phyloP scores from a whole-genome alignment of 768 basidiomycete genomes.

The Dictyophora rubrovolvata region DNA sequence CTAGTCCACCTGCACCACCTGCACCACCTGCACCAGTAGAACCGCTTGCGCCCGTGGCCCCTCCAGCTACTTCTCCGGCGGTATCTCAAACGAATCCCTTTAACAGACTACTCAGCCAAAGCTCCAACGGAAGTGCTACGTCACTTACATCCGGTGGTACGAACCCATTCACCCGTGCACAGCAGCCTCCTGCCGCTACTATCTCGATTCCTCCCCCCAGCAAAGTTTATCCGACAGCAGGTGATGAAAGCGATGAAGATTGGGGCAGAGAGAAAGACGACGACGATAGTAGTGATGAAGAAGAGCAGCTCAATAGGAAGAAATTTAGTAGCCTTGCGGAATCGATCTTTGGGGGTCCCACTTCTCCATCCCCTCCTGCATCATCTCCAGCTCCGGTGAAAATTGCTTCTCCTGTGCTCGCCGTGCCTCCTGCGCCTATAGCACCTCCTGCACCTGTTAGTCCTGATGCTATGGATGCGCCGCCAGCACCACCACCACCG shows the following conservation, averaged over 20 bases:
- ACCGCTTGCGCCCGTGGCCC: slow-evolving; percentile 18
- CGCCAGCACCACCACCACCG: slow-evolving; percentile 22
- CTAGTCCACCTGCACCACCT: slow-evolving; percentile 12
- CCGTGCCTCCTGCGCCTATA: slow-evolving; percentile 19
- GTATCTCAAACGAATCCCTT: slow-evolving; percentile 74
- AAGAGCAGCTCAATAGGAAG: slow-evolving; percentile 53
- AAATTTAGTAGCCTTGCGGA: slow-evolving; percentile 65
- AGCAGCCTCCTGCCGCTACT: slow-evolving; percentile 31
- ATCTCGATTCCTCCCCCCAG: slow-evolving; percentile 45
- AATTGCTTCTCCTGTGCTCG: slow-evolving; percentile 22
- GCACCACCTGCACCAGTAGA: slow-evolving; percentile 16
- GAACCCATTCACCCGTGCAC: slow-evolving; percentile 67
- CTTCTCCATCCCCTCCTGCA: slow-evolving; percentile 25
- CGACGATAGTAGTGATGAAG: slow-evolving; percentile 71
- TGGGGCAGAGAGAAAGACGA: slow-evolving; percentile 73
- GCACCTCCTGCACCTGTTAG: slow-evolving; percentile 22
- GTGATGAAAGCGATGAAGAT: slow-evolving; percentile 55
- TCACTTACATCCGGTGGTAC: slow-evolving; percentile 35
- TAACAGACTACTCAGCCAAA: slow-evolving; percentile 51
- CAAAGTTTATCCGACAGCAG: slow-evolving; percentile 55
- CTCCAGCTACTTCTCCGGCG: slow-evolving; percentile 23
- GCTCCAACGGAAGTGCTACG: slow-evolving; percentile 26
- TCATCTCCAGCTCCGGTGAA: slow-evolving; percentile 19
- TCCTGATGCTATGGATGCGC: slow-evolving; percentile 21
- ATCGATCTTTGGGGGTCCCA: slow-evolving; percentile 63